Conservation (phyloP, 2,329 filamentous ascomycete species). For the Lasiodiplodia citricola region DNA sequence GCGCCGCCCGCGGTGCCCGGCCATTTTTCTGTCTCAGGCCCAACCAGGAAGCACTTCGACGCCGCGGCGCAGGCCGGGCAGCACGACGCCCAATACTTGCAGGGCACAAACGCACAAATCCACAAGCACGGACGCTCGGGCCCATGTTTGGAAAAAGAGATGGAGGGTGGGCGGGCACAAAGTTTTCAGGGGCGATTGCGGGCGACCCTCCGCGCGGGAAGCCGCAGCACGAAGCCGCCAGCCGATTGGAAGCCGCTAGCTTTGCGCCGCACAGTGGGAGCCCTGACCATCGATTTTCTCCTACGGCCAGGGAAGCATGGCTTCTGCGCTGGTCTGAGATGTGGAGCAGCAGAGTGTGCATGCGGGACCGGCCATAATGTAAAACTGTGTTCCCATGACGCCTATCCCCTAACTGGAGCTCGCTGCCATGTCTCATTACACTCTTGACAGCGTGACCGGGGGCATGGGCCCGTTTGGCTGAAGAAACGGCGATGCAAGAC, state of each 20-base stretch:
- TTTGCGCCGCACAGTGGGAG: constrained; percentile 6
- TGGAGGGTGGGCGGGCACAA: neutral
- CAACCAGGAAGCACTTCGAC: neutral
- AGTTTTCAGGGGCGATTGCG: constrained; percentile 21
- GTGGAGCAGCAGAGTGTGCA: neutral
- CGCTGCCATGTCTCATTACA: neutral
- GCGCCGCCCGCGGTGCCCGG: neutral
- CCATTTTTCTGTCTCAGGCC: constrained; percentile 14
- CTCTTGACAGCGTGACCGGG: constrained; percentile 6
- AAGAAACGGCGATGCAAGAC: neutral
- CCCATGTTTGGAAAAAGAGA: constrained; percentile 4
- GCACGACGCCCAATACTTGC: neutral
- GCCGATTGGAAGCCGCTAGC: constrained; percentile 17
- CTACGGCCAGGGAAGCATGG: neutral
- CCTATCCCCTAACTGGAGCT: neutral
- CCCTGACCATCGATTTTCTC: neutral
- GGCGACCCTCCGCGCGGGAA: constrained; percentile 1
- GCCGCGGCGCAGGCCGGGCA: neutral
- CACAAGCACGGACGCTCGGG: constrained; percentile 1
- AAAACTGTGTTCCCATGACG: constrained; percentile 14
- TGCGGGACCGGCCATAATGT: neutral
- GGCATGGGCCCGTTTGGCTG: constrained; percentile 1
- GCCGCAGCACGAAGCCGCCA: constrained; percentile 15
- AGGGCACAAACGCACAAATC: constrained; percentile 1
- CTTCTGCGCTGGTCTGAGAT: neutral